Percentiles rank a stretch among this genome's conserved stretches.
phyloP scores from a whole-genome alignment of 805 yeast species.

The Kurtzmaniella fragi region DNA sequence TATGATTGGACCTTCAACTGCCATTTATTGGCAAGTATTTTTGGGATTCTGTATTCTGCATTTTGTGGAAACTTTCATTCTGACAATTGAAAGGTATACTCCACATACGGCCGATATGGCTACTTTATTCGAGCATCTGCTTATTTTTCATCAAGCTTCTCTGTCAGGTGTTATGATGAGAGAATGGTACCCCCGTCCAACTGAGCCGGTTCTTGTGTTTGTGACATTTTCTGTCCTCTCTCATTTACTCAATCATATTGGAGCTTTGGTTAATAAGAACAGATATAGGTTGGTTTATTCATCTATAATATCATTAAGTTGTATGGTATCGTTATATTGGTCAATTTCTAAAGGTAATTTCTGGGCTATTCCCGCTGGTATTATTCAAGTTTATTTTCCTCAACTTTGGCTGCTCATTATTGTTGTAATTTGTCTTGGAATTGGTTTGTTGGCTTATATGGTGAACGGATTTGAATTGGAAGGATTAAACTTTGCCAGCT shows the following conservation, averaged over 20 bases:
- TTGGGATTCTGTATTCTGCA: conserved; percentile 55
- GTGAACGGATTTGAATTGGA: conserved; percentile 42
- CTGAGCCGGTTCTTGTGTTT: conserved; percentile 46
- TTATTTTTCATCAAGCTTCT: conserved; percentile 71
- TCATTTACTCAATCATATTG: conserved; percentile 58
- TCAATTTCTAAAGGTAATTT: conserved; percentile 33
- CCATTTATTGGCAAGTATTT: conserved; percentile 54
- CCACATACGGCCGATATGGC: conserved; percentile 64
- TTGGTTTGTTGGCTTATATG: conserved; percentile 55
- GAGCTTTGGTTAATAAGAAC: conserved; percentile 51
- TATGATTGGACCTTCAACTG: conserved; percentile 46
- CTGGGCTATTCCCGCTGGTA: conserved; percentile 48
- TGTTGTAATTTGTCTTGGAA: conserved; percentile 45
- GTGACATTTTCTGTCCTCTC: conserved; percentile 53
- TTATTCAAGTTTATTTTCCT: conserved; percentile 60
- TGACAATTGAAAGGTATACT: conserved; percentile 48
- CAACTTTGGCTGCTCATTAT: conserved; percentile 53
- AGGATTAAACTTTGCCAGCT: conserved; percentile 32
- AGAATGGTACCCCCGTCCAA: conserved; percentile 34
- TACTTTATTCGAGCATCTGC: conserved; percentile 69
- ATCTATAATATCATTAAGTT: conserved; percentile 22
- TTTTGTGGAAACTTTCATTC: conserved; percentile 60
- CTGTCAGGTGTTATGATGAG: conserved; percentile 19
- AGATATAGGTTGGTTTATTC: conserved; percentile 61
- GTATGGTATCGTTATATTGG: too few relatives aligned